Conservation (phyloP, 306 rosid genomes). For the Pueraria montana region DNA sequence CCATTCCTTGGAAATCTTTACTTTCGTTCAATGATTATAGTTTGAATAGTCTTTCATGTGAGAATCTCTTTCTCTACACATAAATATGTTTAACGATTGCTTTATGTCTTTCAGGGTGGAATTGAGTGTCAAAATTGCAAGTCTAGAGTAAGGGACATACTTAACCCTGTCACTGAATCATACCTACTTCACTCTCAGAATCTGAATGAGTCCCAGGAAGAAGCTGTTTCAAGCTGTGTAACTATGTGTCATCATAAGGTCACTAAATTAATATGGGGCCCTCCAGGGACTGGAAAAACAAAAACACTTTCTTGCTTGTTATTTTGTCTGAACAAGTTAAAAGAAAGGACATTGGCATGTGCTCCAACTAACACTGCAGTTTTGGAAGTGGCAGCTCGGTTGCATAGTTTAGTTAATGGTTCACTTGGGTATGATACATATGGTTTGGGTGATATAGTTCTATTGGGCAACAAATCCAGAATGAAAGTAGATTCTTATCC, state of each 20-base stretch:
- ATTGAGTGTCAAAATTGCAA: too few species aligned
- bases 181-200: conserved; percentile 13
- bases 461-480: conserved; percentile 46
- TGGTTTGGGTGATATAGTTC: conserved; percentile 51
- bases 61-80: too few species aligned
- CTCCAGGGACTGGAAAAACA: conserved; percentile 71
- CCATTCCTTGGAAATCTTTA: too few species aligned
- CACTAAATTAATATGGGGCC: conserved; percentile 67
- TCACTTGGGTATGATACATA: conserved; percentile 10
- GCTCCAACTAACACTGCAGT: not conserved
- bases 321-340: not conserved
- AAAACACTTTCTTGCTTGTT: conserved; percentile 53
- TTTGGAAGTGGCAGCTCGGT: not conserved
- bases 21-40: too few species aligned
- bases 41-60: too few species aligned
- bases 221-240: conserved; percentile 57
- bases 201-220: conserved; percentile 60
- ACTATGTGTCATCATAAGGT: conserved; percentile 40
- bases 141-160: too few species aligned
- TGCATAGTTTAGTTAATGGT: not conserved
- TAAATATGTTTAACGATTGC: too few species aligned
- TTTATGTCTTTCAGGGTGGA: too few species aligned
- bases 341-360: not conserved
- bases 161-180: too few species aligned
- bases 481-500: conserved; percentile 29